These are phyloP conservation scores for Durusdinium trenchii DNA, from an alignment of 73 alveolate genomes.

Conservation along the genomic window DNA sequence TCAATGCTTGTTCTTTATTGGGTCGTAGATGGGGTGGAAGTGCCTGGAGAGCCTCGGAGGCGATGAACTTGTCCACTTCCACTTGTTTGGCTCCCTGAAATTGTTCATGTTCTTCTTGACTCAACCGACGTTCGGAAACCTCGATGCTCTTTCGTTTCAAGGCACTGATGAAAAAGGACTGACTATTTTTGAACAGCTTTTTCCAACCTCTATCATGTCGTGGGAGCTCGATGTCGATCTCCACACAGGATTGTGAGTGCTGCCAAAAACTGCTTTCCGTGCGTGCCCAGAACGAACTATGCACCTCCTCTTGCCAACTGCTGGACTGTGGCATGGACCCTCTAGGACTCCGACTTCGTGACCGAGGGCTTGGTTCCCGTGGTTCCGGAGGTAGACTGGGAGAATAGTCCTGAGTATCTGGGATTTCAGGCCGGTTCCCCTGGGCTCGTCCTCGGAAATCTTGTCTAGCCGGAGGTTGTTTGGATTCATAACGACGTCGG, in stretches of 20 bases:
- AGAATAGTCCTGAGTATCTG: too few species aligned
- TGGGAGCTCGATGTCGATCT: background rate
- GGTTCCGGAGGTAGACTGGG: too few species aligned
- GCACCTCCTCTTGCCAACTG: too few species aligned
- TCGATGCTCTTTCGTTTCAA: background rate
- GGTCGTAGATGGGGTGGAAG: background rate
- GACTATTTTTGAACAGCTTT: background rate
- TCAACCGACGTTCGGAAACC: background rate
- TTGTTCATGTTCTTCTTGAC: background rate
- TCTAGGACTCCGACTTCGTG: too few species aligned
- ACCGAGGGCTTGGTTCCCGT: too few species aligned
- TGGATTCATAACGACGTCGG: background rate
- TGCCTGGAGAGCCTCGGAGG: background rate
- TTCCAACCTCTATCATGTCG: background rate
- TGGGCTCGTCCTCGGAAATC: too few species aligned
- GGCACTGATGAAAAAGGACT: background rate
- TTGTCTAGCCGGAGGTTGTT: background rate
- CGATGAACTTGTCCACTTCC: conserved; percentile 51
- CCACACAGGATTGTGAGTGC: too few species aligned
- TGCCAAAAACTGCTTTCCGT: too few species aligned
- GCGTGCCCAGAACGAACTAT: too few species aligned
- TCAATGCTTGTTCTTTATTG: background rate
- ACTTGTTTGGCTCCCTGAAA: background rate
- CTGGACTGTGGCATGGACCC: too few species aligned
- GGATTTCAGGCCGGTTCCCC: too few species aligned